Conservation (phyloP, 495 filamentous ascomycete species). For the Penicillium bialowiezense region DNA sequence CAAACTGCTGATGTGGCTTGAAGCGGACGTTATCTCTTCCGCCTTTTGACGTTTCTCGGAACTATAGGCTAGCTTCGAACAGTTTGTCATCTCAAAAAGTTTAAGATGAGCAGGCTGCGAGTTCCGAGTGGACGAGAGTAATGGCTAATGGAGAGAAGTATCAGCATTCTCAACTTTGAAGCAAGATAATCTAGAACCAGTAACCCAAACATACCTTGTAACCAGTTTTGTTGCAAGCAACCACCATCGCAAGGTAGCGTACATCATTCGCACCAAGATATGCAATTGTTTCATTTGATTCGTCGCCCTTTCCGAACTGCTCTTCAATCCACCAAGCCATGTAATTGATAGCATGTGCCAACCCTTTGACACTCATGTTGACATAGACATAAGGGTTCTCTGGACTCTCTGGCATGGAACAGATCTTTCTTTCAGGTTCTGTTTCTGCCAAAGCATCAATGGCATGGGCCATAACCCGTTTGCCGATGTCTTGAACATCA, state of each 20-base stretch:
- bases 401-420: too few species aligned
- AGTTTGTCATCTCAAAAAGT: conserved; percentile 20
- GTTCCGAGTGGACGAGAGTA: conserved; percentile 31
- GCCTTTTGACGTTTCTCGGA: background rate
- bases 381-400: too few species aligned
- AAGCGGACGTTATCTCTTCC: background rate
- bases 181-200: background rate
- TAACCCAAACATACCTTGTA: conserved; percentile 9
- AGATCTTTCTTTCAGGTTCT: too few species aligned
- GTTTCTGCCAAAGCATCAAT: too few species aligned
- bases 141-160: too few species aligned
- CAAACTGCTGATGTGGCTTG: too few species aligned
- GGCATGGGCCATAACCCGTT: too few species aligned
- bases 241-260: conserved; percentile 12
- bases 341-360: conserved; percentile 40
- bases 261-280: conserved; percentile 27
- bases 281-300: conserved; percentile 10
- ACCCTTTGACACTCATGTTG: too few species aligned
- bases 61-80: conserved; percentile 17
- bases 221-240: conserved; percentile 18
- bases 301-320: conserved; percentile 20
- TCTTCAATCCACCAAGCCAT: conserved; percentile 45
- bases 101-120: conserved; percentile 28
- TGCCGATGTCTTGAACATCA: too few species aligned
- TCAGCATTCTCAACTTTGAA: too few species aligned